These are phyloP conservation scores for Amyloporia xantha DNA, from an alignment of 768 basidiomycete species.

Conservation along the genomic window DNA sequence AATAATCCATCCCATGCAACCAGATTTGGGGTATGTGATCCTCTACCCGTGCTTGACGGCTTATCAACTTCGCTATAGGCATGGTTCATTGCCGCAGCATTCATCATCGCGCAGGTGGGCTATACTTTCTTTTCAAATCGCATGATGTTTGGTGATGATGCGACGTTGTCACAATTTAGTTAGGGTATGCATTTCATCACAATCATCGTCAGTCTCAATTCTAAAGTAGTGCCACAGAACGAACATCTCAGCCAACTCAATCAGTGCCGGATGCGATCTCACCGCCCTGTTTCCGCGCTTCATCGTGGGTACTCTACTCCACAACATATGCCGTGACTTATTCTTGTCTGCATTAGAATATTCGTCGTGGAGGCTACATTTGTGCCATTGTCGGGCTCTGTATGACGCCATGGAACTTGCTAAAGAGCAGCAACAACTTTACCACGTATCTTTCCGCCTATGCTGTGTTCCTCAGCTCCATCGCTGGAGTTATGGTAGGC, in stretches of 20 bases:
- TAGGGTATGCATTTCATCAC: too few relatives aligned
- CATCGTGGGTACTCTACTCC: constrained; percentile 39
- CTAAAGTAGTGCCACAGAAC: constrained; percentile 40
- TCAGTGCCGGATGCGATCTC: constrained; percentile 79
- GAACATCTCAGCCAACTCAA: constrained; percentile 78
- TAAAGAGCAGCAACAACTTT: constrained; percentile 68
- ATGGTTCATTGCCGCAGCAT: constrained; percentile 73
- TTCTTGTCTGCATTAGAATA: constrained; percentile 41
- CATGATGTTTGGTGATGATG: too few relatives aligned
- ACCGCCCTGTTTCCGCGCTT: constrained; percentile 73
- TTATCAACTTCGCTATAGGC: constrained; percentile 34
- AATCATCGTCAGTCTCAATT: too few relatives aligned
- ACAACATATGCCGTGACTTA: not conserved
- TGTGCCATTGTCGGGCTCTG: constrained; percentile 71
- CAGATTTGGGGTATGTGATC: constrained; percentile 49
- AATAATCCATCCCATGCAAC: constrained; percentile 54
- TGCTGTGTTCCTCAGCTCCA: constrained; percentile 74
- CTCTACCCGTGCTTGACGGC: not conserved
- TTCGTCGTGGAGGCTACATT: constrained; percentile 78
- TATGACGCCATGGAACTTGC: constrained; percentile 74
- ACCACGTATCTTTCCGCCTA: constrained; percentile 80
- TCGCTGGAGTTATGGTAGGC: constrained; percentile 72
- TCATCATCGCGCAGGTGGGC: constrained; percentile 68
- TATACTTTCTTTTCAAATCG: not conserved
- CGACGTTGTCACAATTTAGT: too few relatives aligned